These are phyloP conservation scores for Inga leiocalycina DNA, from an alignment of 306 rosid species.

Conservation along the genomic window DNA sequence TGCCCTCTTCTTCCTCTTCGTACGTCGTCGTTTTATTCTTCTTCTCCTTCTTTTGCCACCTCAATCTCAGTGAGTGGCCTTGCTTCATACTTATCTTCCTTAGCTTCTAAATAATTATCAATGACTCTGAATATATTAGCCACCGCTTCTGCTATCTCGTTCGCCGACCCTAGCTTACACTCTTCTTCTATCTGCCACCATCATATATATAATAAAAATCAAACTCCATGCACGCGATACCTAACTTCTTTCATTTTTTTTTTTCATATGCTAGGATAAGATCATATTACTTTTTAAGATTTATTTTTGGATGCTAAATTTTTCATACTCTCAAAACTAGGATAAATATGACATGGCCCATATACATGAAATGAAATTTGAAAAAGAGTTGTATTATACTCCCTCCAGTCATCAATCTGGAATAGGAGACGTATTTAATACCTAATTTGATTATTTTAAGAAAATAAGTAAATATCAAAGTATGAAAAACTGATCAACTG, in stretches of 20 bases:
- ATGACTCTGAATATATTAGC: conserved; percentile 65
- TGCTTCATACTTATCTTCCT: background rate
- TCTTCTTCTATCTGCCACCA: conserved; percentile 88
- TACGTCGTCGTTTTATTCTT: conserved; percentile 1
- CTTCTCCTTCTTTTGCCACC: background rate
- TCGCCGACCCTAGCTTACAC: conserved; percentile 74
- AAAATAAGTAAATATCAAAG: no score
- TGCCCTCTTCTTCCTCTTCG: background rate
- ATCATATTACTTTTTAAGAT: no score
- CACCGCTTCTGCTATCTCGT: conserved; percentile 79
- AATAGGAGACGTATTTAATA: no score
- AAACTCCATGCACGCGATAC: background rate
- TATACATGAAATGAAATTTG: no score
- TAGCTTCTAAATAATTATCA: conserved; percentile 16
- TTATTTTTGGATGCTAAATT: no score
- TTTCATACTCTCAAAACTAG: background rate
- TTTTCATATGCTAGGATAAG: no score
- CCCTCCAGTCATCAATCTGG: no score
- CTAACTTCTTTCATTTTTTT: no score
- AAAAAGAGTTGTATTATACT: no score
- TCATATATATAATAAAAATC: background rate
- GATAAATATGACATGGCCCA: no score
- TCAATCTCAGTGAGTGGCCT: background rate
- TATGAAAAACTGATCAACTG: no score
- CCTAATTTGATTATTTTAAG: no score